These are phyloP conservation scores for Wickerhamomyces bovis DNA, from an alignment of 805 yeast species.

Conservation along the genomic window DNA sequence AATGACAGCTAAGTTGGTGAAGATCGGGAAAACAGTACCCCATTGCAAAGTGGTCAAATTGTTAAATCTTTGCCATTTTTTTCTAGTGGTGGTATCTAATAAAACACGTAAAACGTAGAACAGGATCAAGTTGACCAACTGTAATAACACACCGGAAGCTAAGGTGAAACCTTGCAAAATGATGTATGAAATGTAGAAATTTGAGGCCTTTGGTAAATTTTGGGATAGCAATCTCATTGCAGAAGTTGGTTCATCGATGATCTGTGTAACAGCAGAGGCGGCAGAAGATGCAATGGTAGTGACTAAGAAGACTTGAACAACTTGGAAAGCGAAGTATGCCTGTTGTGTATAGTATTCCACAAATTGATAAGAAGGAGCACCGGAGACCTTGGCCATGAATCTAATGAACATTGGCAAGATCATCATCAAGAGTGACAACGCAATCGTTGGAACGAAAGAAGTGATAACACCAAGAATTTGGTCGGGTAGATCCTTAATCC, in stretches of 20 bases:
- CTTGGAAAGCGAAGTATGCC: constrained; percentile 63
- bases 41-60: constrained; percentile 48
- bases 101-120: constrained; percentile 52
- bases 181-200: constrained; percentile 65
- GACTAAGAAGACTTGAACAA: constrained; percentile 82
- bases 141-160: constrained; percentile 60
- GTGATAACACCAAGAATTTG: constrained; percentile 57
- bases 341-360: constrained; percentile 63
- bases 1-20: constrained; percentile 65
- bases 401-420: constrained; percentile 61
- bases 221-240: constrained; percentile 74
- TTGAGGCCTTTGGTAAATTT: constrained; percentile 84
- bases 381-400: constrained; percentile 53
- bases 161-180: constrained; percentile 63
- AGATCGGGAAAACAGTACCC: constrained; percentile 78
- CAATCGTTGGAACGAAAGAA: constrained; percentile 61
- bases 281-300: constrained; percentile 81
- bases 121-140: constrained; percentile 50
- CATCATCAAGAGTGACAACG: constrained; percentile 60
- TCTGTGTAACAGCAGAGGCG: constrained; percentile 63
- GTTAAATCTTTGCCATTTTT: constrained; percentile 56
- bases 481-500: constrained; percentile 50
- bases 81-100: constrained; percentile 60
- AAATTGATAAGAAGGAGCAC: constrained; percentile 49
- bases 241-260: constrained; percentile 54